Percentiles rank a stretch among this genome's conserved stretches.
phyloP scores from a whole-genome alignment of 371 early-diverging fungal species.

The Apophysomyces variabilis region DNA sequence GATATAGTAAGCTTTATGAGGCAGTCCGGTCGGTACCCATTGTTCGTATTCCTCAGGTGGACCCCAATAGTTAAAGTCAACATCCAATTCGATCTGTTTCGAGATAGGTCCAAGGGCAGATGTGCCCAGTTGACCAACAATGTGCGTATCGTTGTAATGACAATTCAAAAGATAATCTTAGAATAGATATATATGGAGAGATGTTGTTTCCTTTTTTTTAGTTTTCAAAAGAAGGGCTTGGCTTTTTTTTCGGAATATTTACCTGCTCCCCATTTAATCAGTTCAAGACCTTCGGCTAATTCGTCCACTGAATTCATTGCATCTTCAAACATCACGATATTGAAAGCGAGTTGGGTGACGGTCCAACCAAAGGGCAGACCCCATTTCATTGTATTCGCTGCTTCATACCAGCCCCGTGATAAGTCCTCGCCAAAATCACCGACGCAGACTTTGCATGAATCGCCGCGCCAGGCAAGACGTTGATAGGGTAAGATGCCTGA shows the following conservation, averaged over 20 bases:
- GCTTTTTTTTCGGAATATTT: conserved; percentile 6
- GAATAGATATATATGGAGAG: conserved; percentile 5
- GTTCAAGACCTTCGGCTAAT: conserved; percentile 54
- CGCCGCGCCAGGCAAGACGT: conserved; percentile 63
- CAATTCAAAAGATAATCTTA: conserved; percentile 56
- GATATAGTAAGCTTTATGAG: conserved; percentile 53
- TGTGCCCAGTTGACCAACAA: conserved; percentile 59
- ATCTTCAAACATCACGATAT: conserved; percentile 56
- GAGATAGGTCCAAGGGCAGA: conserved; percentile 53
- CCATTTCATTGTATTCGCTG: conserved; percentile 72
- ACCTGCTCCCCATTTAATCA: conserved; percentile 60
- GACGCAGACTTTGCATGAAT: conserved; percentile 59
- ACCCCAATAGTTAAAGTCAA: conserved; percentile 65
- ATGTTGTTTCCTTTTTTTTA: neutral
- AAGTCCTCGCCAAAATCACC: conserved; percentile 62
- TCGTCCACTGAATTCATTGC: conserved; percentile 57
- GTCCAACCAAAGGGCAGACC: conserved; percentile 61
- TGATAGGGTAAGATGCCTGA: conserved; percentile 59
- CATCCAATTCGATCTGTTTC: conserved; percentile 50
- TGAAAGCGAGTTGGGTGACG: conserved; percentile 56
- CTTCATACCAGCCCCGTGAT: conserved; percentile 64
- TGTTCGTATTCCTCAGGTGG: conserved; percentile 64
- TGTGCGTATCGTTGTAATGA: conserved; percentile 54
- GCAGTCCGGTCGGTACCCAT: conserved; percentile 56
- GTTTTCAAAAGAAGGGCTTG: too few relatives aligned